phyloP scores from a whole-genome alignment of 129 eudicot genomes.

The Glebionis coronaria region DNA sequence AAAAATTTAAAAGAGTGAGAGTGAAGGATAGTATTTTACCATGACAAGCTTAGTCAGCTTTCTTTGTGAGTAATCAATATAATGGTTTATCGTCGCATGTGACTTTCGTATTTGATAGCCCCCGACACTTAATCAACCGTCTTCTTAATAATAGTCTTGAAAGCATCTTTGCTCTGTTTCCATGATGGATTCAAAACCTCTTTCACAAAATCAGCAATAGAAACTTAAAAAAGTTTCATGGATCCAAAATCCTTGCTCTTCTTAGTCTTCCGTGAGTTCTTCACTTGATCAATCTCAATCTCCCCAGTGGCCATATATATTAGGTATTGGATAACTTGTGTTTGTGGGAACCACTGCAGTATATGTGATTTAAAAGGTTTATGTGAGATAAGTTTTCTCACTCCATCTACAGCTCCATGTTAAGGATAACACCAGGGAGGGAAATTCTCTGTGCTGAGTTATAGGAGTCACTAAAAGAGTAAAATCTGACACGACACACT shows the following conservation, averaged over 20 bases:
- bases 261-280: slow-evolving; percentile 32
- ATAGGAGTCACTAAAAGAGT: too few relatives aligned
- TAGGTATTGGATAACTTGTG: too few relatives aligned
- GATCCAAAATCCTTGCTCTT: slow-evolving; percentile 72
- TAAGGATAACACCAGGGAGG: too few relatives aligned
- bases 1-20: slow-evolving; percentile 5
- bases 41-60: slow-evolving; percentile 87
- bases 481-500: too few relatives aligned
- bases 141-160: slow-evolving; percentile 95
- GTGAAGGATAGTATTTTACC: slow-evolving; percentile 42
- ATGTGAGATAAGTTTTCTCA: too few relatives aligned
- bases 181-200: slow-evolving; percentile 92
- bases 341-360: too few relatives aligned
- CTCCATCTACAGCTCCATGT: too few relatives aligned
- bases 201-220: slow-evolving; percentile 89
- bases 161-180: slow-evolving; percentile 98
- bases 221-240: slow-evolving; percentile 68
- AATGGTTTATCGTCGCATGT: slow-evolving; percentile 75
- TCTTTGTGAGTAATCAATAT: slow-evolving; percentile 78
- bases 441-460: too few relatives aligned
- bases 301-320: slow-evolving; percentile 57
- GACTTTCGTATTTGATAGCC: slow-evolving; percentile 88
- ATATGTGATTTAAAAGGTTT: too few relatives aligned
- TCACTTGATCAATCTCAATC: slow-evolving; percentile 76
- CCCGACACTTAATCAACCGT: slow-evolving; percentile 97